Base-by-base conservation (phyloP, 1,284 basidiomycete genomes). In the Cutaneotrichosporon dermatis region DNA sequence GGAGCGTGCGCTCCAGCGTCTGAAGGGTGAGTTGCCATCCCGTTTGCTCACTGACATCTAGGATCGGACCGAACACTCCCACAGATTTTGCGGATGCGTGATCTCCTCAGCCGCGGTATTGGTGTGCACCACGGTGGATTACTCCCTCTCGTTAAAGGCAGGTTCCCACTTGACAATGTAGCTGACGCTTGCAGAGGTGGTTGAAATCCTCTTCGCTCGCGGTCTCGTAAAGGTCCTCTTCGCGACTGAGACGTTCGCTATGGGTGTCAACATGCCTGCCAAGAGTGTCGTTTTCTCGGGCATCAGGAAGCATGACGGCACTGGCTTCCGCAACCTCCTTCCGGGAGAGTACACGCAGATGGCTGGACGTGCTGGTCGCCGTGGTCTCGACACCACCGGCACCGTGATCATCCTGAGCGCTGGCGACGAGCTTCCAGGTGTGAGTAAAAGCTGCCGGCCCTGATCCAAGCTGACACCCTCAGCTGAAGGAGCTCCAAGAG, bases 261-360 rank as follows among this genome's bases (percentile, higher is more conserved):
- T 99, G 96, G 93, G 93, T 50, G 96, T 99, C 61, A 99, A 99
- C 79, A 99, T 99, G 96, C 96, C 96, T 12, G 93, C 96, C 2
- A 90, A 88, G 81, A 92, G 88, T 66, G 96, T 99, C 2, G 96
- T 98, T 1, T 99, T 99, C 76, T 94, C 95, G 0, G 87, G 86
- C 44, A 96, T 90, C 55, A 85, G 93, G 55, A 99, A 99, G 76
- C 95, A 99, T 74, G 96, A 99, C 70, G 96, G 96, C 4, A 87
- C 85, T 52, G 92, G 95, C 69, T 96, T 97, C 80, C 84, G 96
- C 41, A 91, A 93, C 73, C 81, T 99, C 43, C 89, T 81, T 44
- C 79, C 80, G 48, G 77, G 77, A 61, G 94, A 97, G 81, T 97
- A 97, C 77, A 94, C 96, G 67, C 94, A 98, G 75, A 99, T 99